phyloP scores from a whole-genome alignment of 345 rosid species.

The Combretum micranthum region DNA sequence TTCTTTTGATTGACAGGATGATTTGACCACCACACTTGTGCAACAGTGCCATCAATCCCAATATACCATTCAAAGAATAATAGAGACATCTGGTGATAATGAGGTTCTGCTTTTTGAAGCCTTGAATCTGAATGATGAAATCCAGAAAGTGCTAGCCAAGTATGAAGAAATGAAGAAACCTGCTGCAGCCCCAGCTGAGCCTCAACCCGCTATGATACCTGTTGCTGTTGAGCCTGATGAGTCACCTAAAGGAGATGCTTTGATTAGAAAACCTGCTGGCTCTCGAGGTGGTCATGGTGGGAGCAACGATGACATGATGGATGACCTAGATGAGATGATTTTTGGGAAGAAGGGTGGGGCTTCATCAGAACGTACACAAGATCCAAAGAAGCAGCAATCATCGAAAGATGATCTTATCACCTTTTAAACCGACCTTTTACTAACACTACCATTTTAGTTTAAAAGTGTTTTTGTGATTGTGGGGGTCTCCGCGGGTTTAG shows the following conservation, averaged over 20 bases:
- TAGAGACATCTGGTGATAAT: constrained; percentile 72
- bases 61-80: constrained; percentile 55
- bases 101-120: constrained; percentile 91
- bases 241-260: constrained; percentile 62
- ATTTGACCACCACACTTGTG: constrained; percentile 58
- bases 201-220: constrained; percentile 87
- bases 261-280: constrained; percentile 70
- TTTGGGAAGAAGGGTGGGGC: constrained; percentile 74
- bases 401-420: constrained; percentile 75
- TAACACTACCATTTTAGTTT: too few species aligned
- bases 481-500: too few species aligned
- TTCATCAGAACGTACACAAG: constrained; percentile 43
- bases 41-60: constrained; percentile 75
- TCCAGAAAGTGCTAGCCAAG: constrained; percentile 68
- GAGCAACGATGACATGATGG: constrained; percentile 81
- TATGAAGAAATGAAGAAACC: constrained; percentile 67
- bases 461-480: too few species aligned
- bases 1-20: constrained; percentile 51
- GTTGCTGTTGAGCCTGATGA: constrained; percentile 81
- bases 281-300: constrained; percentile 46
- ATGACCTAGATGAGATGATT: constrained; percentile 96
- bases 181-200: constrained; percentile 26
- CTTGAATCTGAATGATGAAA: constrained; percentile 84
- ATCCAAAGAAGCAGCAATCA: constrained; percentile 50
- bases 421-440: constrained; percentile 28